Evolutionary conservation across 768 basidiomycete species (phyloP).

Genomic region (Sutorius australiensis): DNA sequence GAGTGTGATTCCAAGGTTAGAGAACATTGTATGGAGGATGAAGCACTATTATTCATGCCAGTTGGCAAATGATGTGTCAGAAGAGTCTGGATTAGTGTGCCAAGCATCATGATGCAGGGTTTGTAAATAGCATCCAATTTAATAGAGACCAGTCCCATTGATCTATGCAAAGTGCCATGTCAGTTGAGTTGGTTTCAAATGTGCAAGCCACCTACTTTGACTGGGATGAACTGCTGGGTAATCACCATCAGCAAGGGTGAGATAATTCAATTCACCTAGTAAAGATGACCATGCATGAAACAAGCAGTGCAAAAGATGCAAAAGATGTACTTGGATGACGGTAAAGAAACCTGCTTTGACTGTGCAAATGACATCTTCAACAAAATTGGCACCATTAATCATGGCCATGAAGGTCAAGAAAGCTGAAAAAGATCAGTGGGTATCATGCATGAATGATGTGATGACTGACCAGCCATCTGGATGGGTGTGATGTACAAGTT

Average conservation of each 20-base stretch:
- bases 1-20: constrained; percentile 50
- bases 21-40: too few relatives aligned
- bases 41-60: too few relatives aligned
- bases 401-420: constrained; percentile 79
- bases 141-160: too few relatives aligned
- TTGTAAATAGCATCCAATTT: too few relatives aligned
- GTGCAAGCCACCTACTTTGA: constrained; percentile 48
- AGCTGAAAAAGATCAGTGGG: constrained; percentile 35
- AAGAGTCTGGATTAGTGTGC: too few relatives aligned
- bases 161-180: too few relatives aligned
- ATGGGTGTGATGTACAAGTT: constrained; percentile 76
- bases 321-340: constrained; percentile 58
- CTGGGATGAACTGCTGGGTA: constrained; percentile 76
- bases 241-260: constrained; percentile 70
- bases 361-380: constrained; percentile 60
- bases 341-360: constrained; percentile 70
- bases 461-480: constrained; percentile 56
- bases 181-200: neutral
- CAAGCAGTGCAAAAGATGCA: neutral
- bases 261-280: constrained; percentile 73
- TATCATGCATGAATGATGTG: neutral
- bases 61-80: too few relatives aligned
- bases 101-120: too few relatives aligned
- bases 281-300: neutral
- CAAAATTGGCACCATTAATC: constrained; percentile 73